Evolutionary conservation across 192 early-diverging fungal species (phyloP).

Genomic region (Endogone sp.): DNA sequence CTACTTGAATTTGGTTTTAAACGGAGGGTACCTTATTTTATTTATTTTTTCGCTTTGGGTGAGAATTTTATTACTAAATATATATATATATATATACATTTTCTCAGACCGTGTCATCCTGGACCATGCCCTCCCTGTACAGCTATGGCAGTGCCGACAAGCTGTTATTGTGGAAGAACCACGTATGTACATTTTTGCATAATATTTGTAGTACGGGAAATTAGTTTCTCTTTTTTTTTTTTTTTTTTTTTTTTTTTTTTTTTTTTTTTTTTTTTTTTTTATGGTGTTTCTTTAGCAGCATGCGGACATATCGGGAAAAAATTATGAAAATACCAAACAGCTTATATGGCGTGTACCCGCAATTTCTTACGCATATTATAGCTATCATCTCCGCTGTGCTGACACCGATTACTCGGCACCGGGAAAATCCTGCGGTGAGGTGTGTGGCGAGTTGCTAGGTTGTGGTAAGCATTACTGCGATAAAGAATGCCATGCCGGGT

Average conservation of each 20-base stretch:
- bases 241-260: neutral
- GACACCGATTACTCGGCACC: slow-evolving; percentile 64
- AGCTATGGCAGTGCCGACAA: slow-evolving; percentile 64
- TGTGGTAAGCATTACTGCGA: slow-evolving; percentile 70
- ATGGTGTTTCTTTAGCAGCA: no score
- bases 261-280: no score
- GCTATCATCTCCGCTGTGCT: slow-evolving; percentile 61
- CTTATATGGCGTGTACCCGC: no score
- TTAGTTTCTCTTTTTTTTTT: neutral
- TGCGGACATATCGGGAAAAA: no score
- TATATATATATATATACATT: no score
- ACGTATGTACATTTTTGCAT: slow-evolving; percentile 23
- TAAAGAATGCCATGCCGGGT: slow-evolving; percentile 63
- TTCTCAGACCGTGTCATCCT: slow-evolving; percentile 76
- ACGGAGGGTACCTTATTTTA: no score
- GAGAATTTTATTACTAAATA: no score
- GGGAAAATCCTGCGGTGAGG: slow-evolving; percentile 65
- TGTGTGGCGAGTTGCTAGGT: slow-evolving; percentile 64
- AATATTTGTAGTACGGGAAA: neutral
- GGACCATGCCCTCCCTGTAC: slow-evolving; percentile 94
- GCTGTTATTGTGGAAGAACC: slow-evolving; percentile 82
- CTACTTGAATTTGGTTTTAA: no score
- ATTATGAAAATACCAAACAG: no score
- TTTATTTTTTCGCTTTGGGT: no score
- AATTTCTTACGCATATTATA: neutral